Evolutionary conservation across 306 rosid genomes (phyloP).

Genomic region (Glycine latifolia): DNA sequence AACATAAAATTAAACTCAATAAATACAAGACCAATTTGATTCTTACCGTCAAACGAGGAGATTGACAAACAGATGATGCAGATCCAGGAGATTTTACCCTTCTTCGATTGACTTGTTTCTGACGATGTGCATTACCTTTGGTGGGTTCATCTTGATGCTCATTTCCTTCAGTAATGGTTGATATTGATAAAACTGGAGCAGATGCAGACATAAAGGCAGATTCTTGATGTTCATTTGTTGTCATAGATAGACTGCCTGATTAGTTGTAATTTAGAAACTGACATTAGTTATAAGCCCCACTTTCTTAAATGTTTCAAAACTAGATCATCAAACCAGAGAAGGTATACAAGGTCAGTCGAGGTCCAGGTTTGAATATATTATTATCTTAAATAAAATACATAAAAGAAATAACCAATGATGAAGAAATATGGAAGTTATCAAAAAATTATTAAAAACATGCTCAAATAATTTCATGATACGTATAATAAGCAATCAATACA

Average conservation of each 20-base stretch:
- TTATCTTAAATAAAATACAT: neutral
- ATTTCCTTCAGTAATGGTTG: constrained; percentile 47
- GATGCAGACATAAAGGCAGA: constrained; percentile 59
- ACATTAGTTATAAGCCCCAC: neutral
- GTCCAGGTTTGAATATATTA: neutral
- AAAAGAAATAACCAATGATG: neutral
- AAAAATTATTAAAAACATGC: neutral
- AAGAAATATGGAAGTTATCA: neutral
- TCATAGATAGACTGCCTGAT: constrained; percentile 50
- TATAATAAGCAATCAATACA: neutral
- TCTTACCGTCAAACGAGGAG: constrained; percentile 65
- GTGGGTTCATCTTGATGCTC: constrained; percentile 48
- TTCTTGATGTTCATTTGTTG: constrained; percentile 58
- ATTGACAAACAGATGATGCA: constrained; percentile 58
- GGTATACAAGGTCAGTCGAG: neutral
- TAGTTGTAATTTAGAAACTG: constrained; percentile 19
- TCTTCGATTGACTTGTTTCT: constrained; percentile 55
- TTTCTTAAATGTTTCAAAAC: neutral
- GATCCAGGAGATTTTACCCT: constrained; percentile 57
- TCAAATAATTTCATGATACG: neutral
- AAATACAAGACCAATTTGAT: constrained; percentile 11
- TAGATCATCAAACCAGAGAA: neutral
- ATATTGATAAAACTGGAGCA: constrained; percentile 66
- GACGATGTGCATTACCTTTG: constrained; percentile 41
- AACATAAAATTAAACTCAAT: constrained; percentile 21